Evolutionary conservation across 805 yeast species (phyloP).

Genomic region (Lipomyces mesembrius): DNA sequence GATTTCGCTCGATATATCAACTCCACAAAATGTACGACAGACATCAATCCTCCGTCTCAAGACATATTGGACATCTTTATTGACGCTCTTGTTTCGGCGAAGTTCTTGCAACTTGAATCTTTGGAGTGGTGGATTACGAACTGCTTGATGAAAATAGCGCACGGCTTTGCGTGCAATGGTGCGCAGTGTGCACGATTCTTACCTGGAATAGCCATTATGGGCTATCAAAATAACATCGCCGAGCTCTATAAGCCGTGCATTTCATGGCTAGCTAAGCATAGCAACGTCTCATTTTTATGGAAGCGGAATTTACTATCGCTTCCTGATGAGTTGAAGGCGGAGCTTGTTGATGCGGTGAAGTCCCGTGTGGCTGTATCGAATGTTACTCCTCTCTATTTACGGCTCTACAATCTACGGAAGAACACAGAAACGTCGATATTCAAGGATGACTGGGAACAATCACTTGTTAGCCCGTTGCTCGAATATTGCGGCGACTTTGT

Average conservation of each 20-base stretch:
- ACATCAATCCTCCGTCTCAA: constrained; percentile 33
- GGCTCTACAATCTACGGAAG: constrained; percentile 24
- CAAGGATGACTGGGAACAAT: constrained; percentile 31
- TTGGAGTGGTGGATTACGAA: constrained; percentile 30
- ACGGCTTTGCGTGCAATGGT: constrained; percentile 32
- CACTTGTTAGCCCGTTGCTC: constrained; percentile 26
- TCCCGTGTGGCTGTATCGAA: constrained; percentile 21
- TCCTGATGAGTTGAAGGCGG: constrained; percentile 24
- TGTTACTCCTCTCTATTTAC: constrained; percentile 28
- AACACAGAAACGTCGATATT: constrained; percentile 29
- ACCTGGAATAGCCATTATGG: constrained; percentile 31
- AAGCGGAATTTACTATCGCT: constrained; percentile 29
- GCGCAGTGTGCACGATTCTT: constrained; percentile 29
- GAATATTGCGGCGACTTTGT: constrained; percentile 22
- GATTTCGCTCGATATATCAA: constrained; percentile 33
- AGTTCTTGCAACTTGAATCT: constrained; percentile 34
- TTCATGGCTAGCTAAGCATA: constrained; percentile 31
- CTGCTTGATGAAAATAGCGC: constrained; percentile 30
- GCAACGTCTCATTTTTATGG: constrained; percentile 30
- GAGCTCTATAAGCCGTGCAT: constrained; percentile 31
- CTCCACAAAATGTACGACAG: constrained; percentile 30
- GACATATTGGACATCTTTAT: constrained; percentile 33
- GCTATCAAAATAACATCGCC: constrained; percentile 25
- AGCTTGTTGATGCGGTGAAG: constrained; percentile 29
- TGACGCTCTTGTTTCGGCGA: constrained; percentile 35